Evolutionary conservation across 1,284 basidiomycete genomes (phyloP).

Genomic region (Trichosporon sp.): DNA sequence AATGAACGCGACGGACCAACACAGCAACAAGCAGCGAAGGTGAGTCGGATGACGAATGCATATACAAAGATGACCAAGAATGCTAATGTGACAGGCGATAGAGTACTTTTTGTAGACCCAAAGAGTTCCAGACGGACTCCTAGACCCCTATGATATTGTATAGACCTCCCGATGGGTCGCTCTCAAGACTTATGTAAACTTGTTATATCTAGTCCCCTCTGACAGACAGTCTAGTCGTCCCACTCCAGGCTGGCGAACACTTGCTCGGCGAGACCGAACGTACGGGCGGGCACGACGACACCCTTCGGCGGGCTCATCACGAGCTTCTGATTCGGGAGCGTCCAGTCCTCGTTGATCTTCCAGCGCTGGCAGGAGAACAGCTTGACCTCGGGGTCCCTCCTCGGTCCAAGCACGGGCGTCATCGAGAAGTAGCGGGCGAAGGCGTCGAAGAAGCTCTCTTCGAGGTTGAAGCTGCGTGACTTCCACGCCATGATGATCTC

Average conservation of each 20-base stretch:
- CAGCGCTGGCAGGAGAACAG: constrained; percentile 44
- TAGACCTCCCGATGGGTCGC: constrained; percentile 6
- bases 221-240: not conserved
- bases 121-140: not conserved
- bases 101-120: constrained; percentile 43
- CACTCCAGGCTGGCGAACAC: constrained; percentile 40
- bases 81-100: constrained; percentile 35
- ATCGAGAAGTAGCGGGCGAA: constrained; percentile 39
- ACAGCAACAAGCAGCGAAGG: constrained; percentile 44
- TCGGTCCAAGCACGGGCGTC: constrained; percentile 33
- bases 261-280: constrained; percentile 37
- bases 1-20: constrained; percentile 60
- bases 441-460: constrained; percentile 47
- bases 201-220: not conserved
- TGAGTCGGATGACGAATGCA: constrained; percentile 16
- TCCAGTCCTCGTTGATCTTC: constrained; percentile 36
- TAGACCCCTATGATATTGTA: constrained; percentile 2
- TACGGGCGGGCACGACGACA: constrained; percentile 30
- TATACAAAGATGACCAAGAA: not conserved
- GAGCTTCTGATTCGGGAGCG: constrained; percentile 28
- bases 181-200: constrained; percentile 4
- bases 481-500: constrained; percentile 45
- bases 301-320: constrained; percentile 41
- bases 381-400: constrained; percentile 29
- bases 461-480: constrained; percentile 40